Base-by-base conservation (phyloP, 345 rosid species). In the Dipteronia sinensis region DNA sequence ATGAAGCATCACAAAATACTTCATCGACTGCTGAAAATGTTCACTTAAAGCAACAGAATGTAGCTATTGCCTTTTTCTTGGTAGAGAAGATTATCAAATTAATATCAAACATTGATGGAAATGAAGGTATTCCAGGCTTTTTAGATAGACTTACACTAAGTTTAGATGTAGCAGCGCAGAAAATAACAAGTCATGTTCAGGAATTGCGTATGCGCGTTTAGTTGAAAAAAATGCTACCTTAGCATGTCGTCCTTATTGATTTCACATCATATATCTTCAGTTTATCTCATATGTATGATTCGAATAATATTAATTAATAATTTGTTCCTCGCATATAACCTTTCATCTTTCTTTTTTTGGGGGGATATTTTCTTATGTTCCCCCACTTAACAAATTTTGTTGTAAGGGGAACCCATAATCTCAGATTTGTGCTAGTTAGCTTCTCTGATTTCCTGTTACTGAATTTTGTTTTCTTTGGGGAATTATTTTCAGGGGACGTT, bases 61-160 rank as follows among this genome's bases (percentile, higher is more conserved):
- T 95, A 71, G 90, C 89, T 16, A 78, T 88, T 78, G 78, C 82
- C 71, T 95, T 89, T 86, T 92, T 98, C 71, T 82, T 95, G 90
- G 77, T 95, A 44, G 98, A 95, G 87, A 92, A 89, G 84, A 88
- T 93, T 82, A 89, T 95, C 69, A 92, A 74, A 74, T 77, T 92
- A 75, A 82, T 87, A 74, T 89, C 98, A 70, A 80, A 82, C 10
- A 31, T 82, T 74, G 84, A 75, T 66, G 96, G 68, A 81, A 85
- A 73, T 42, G 94, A 92, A 93, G 97, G 98, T 88, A 82, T 6
- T 20, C 56, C 25, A 7, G 34, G 12, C 20, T 63, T 62, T 16
- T 38, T 10, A 11, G 25, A 62, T 38, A 59, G 58, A 46, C 10
- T 23, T 46, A 8, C 23, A 15, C 53, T n/a, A 20, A 23, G 38